phyloP scores from a whole-genome alignment of 768 basidiomycete species.

The Pleurotus djamor region DNA sequence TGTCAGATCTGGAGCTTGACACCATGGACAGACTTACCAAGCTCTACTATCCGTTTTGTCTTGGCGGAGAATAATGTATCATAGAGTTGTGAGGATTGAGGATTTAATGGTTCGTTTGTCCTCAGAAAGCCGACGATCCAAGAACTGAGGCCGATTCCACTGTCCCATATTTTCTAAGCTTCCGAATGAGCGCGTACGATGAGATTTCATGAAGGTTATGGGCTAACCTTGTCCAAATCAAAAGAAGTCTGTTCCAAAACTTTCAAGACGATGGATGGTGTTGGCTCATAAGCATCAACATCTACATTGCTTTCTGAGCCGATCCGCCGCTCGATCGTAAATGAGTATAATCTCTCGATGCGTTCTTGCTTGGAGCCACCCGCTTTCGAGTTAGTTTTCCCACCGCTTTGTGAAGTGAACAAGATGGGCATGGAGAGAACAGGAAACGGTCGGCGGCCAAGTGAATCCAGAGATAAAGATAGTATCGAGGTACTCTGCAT shows the following conservation, averaged over 20 bases:
- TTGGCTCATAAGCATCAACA: background rate
- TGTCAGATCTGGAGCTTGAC: background rate
- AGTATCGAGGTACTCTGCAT: no score
- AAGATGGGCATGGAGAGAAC: conserved; percentile 70
- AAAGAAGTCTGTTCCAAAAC: conserved; percentile 84
- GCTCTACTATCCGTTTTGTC: conserved; percentile 54
- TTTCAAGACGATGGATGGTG: conserved; percentile 26
- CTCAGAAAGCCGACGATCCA: conserved; percentile 55
- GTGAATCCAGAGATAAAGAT: background rate
- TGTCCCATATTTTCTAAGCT: conserved; percentile 92
- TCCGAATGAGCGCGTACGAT: conserved; percentile 13
- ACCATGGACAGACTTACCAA: conserved; percentile 48
- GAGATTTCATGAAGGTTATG: conserved; percentile 23
- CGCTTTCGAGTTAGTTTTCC: conserved; percentile 2
- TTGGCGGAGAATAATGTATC: conserved; percentile 37
- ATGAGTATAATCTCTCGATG: conserved; percentile 55
- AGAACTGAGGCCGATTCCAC: conserved; percentile 81
- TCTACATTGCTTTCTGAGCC: conserved; percentile 15
- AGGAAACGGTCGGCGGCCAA: conserved; percentile 51
- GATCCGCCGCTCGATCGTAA: conserved; percentile 20
- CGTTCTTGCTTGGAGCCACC: conserved; percentile 58
- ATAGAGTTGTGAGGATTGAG: conserved; percentile 16
- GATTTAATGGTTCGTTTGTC: conserved; percentile 6
- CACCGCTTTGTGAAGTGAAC: conserved; percentile 23
- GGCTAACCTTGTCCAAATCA: conserved; percentile 86